phyloP scores from a whole-genome alignment of 495 filamentous ascomycete genomes.

The Viridothelium virens region DNA sequence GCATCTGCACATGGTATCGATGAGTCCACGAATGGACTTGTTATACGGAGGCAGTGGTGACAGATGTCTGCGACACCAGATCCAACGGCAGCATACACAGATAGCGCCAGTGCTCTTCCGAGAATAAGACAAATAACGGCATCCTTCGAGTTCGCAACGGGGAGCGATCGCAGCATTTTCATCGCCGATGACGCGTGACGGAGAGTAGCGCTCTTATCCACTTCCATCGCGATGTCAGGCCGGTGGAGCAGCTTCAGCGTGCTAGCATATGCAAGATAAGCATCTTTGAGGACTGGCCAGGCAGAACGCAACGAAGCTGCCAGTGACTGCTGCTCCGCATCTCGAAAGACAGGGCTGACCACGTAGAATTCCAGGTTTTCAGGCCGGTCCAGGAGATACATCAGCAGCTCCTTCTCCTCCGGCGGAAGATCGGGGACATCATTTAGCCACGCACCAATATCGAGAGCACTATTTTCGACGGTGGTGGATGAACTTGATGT shows the following conservation, averaged over 20 bases:
- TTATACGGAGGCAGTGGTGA: constrained; percentile 20
- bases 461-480: constrained; percentile 10
- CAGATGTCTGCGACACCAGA: constrained; percentile 23
- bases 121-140: constrained; percentile 23
- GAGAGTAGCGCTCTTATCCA: constrained; percentile 15
- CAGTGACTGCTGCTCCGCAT: constrained; percentile 20
- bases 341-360: constrained; percentile 24
- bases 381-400: constrained; percentile 19
- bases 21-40: constrained; percentile 21
- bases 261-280: constrained; percentile 24
- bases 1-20: constrained; percentile 7
- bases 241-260: constrained; percentile 18
- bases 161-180: constrained; percentile 19
- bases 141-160: constrained; percentile 18
- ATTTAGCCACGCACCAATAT: constrained; percentile 11
- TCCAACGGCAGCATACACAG: constrained; percentile 16
- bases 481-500: constrained; percentile 9
- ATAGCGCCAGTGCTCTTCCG: constrained; percentile 22
- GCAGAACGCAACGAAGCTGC: constrained; percentile 19
- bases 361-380: constrained; percentile 20
- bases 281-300: constrained; percentile 22
- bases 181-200: constrained; percentile 23
- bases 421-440: constrained; percentile 5
- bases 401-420: constrained; percentile 20
- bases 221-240: constrained; percentile 14